A percentile compares a stretch with the other conserved stretches of the same genome.
phyloP scores from a whole-genome alignment of 345 rosid genomes.

The Erodium maritimum region DNA sequence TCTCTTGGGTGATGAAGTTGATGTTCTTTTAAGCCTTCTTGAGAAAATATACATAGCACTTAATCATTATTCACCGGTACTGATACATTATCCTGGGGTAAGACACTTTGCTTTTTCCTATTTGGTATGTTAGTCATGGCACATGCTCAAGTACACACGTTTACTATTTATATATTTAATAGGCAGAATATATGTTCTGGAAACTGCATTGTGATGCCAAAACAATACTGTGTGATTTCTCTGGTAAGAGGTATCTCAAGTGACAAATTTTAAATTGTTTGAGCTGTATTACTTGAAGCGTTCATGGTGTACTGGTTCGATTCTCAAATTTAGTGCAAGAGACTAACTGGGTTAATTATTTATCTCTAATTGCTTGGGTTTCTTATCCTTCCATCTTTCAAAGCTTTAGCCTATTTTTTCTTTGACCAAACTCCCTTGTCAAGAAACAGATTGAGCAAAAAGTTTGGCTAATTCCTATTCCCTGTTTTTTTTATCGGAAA shows the following conservation, averaged over 20 bases:
- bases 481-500: too few relatives aligned
- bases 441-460: too few relatives aligned
- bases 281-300: neutral
- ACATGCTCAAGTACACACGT: neutral
- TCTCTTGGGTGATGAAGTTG: slow-evolving; percentile 88
- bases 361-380: too few relatives aligned
- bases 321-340: neutral
- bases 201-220: neutral
- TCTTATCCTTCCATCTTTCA: too few relatives aligned
- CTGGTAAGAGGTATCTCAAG: neutral
- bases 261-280: neutral
- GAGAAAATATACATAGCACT: slow-evolving; percentile 90
- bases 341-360: neutral
- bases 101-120: slow-evolving; percentile 15
- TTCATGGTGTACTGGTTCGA: neutral
- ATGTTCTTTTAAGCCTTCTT: slow-evolving; percentile 53
- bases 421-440: too few relatives aligned
- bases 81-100: slow-evolving; percentile 88
- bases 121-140: neutral
- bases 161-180: neutral
- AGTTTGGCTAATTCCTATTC: too few relatives aligned
- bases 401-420: too few relatives aligned
- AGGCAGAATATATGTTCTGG: neutral
- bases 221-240: neutral
- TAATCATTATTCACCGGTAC: slow-evolving; percentile 84